phyloP scores from a whole-genome alignment of 139 green algal species.

The Coelastrella sp. region DNA sequence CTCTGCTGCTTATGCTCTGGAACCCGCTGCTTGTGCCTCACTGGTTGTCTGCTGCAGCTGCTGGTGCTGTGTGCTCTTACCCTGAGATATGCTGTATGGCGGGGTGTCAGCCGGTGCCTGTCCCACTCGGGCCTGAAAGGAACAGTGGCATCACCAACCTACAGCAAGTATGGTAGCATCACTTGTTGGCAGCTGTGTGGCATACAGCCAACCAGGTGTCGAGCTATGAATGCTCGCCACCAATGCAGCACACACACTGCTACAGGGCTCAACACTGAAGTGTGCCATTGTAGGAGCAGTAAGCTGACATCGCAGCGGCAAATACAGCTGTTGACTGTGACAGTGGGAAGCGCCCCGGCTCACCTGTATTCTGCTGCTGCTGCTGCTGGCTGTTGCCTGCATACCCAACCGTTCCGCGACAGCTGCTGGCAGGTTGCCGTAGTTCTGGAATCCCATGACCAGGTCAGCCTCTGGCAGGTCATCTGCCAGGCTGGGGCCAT shows the following conservation, averaged over 20 bases:
- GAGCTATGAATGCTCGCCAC: neutral
- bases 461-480: conserved; percentile 90
- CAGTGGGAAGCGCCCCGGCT: neutral
- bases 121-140: conserved; percentile 85
- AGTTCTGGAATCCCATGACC: conserved; percentile 86
- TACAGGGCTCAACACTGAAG: too few relatives aligned
- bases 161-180: neutral
- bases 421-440: conserved; percentile 64
- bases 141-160: conserved; percentile 86
- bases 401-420: conserved; percentile 64
- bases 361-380: conserved; percentile 37
- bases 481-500: conserved; percentile 77
- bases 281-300: too few relatives aligned
- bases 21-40: too few relatives aligned
- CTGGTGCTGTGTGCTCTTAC: neutral
- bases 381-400: neutral
- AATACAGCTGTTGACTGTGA: neutral
- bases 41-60: too few relatives aligned
- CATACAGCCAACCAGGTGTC: neutral
- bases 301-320: neutral
- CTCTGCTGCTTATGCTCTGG: too few relatives aligned
- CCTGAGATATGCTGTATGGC: conserved; percentile 87
- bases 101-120: conserved; percentile 79
- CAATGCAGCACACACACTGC: neutral
- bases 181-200: neutral